Conservation (phyloP, 2,329 filamentous ascomycete genomes). For the Stagonosporopsis vannaccii region DNA sequence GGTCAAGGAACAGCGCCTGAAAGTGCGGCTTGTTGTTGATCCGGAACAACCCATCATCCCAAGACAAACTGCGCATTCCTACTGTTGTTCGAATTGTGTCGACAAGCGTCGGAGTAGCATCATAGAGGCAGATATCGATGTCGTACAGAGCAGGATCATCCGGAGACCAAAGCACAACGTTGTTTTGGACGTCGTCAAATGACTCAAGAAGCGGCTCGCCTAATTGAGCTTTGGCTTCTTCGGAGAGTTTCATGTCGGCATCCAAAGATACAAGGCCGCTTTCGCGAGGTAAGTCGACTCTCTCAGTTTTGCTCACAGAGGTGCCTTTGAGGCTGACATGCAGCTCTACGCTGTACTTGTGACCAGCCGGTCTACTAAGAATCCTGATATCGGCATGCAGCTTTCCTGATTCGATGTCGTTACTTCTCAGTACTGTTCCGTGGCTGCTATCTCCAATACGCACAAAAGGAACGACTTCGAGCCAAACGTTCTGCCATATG, state of each 20-base stretch:
- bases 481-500: slow-evolving; percentile 66
- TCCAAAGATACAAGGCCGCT: slow-evolving; percentile 58
- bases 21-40: slow-evolving; percentile 67
- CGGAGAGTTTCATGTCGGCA: slow-evolving; percentile 58
- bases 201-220: slow-evolving; percentile 38
- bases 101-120: slow-evolving; percentile 51
- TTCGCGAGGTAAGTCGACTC: slow-evolving; percentile 57
- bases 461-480: slow-evolving; percentile 62
- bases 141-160: slow-evolving; percentile 66
- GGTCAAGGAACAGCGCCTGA: slow-evolving; percentile 67
- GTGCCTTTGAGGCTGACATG: slow-evolving; percentile 61
- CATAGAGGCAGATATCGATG: slow-evolving; percentile 60
- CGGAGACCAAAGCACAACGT: slow-evolving; percentile 69
- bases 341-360: slow-evolving; percentile 60
- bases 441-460: slow-evolving; percentile 63
- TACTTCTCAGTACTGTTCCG: slow-evolving; percentile 65
- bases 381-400: slow-evolving; percentile 62
- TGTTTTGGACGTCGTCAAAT: slow-evolving; percentile 51
- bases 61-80: slow-evolving; percentile 67
- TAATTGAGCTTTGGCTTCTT: slow-evolving; percentile 52
- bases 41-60: slow-evolving; percentile 67
- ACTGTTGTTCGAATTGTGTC: slow-evolving; percentile 68
- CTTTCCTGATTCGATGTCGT: slow-evolving; percentile 61
- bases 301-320: slow-evolving; percentile 54
- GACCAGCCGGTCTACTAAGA: slow-evolving; percentile 57